Base-by-base conservation (phyloP, 805 yeast species). In the Teunomyces atbi region DNA sequence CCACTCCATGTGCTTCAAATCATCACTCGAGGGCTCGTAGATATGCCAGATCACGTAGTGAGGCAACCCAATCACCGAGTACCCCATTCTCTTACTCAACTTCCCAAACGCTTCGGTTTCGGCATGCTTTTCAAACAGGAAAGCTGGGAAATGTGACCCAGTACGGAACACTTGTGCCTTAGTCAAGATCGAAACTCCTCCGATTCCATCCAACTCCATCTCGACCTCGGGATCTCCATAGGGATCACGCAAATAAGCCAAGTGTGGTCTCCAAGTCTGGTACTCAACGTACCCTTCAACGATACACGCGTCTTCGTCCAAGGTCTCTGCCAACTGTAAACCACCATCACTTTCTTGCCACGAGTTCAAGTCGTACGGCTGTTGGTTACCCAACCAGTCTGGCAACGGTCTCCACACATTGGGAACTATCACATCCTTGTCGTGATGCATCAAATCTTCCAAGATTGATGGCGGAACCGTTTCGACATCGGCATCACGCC, bases 401-500 rank as follows among this genome's bases (percentile, higher is more conserved):
- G 94, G 95, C 47, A 86, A 68, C 0, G 95, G 95, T 65, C 95
- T 75, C 96, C 96, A 89, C 43, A 89, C 91, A 60, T 89, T 92
- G 13, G 98, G 98, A 13, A 92, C 97, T 43, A 92, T 89, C 23
- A 92, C 94, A 63, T 92, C 98, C 61, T 79, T 81, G 62, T 86
- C 82, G 65, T 89, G 96, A 57, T 81, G 86, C 97, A 92, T 92
- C 57, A 91, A 72, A 66, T 91, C 97, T 66, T 91, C 96, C 51
- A 91, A 66, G 50, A 91, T 81, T 1, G 96, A 84, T 1, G 83
- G 76, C 4, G 97, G 96, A 26, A 86, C 82, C 0, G 91, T 83
- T 63, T 91, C 96, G n/a, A 92, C 96, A 66, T 92, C 98, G 10
- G 94, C 96, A 70, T 92, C 98, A 66, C 98, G 76, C 98, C 98